A percentile compares a stretch with the other conserved stretches of the same genome.
Conservation (phyloP, 345 rosid genomes). For the Heritiera fomes region DNA sequence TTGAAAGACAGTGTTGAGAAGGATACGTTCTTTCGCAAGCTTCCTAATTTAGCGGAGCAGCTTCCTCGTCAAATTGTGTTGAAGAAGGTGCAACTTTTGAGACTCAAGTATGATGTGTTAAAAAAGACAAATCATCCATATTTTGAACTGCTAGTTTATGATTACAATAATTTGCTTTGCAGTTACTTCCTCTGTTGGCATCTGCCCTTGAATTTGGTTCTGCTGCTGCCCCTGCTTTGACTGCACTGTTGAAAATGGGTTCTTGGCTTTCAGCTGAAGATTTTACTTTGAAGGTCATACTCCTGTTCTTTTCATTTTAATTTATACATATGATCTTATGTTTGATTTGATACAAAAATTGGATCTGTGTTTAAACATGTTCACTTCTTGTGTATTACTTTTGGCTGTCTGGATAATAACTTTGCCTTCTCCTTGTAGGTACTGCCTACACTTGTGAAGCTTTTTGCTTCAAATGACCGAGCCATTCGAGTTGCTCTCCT, state of each 20-base stretch:
- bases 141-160: slow-evolving; percentile 29
- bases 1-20: slow-evolving; percentile 94
- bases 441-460: slow-evolving; percentile 82
- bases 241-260: slow-evolving; percentile 90
- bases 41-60: slow-evolving; percentile 95
- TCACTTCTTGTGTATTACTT: slow-evolving; percentile 18
- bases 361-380: not conserved
- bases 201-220: slow-evolving; percentile 99
- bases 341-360: not conserved
- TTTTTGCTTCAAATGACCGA: slow-evolving; percentile 91
- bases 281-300: slow-evolving; percentile 73
- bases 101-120: slow-evolving; percentile 26
- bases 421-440: slow-evolving; percentile 51
- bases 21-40: slow-evolving; percentile 96
- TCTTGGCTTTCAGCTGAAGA: slow-evolving; percentile 95
- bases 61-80: slow-evolving; percentile 96
- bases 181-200: slow-evolving; percentile 97
- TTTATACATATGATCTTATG: slow-evolving; percentile 1
- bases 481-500: slow-evolving; percentile 89
- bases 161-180: slow-evolving; percentile 39
- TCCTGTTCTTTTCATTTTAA: not conserved
- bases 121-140: slow-evolving; percentile 10
- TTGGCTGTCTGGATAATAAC: slow-evolving; percentile 15
- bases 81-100: slow-evolving; percentile 64
- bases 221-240: slow-evolving; percentile 92